These are phyloP conservation scores for Leucocoprinus birnbaumii DNA, from an alignment of 768 basidiomycete species.

Conservation along the genomic window DNA sequence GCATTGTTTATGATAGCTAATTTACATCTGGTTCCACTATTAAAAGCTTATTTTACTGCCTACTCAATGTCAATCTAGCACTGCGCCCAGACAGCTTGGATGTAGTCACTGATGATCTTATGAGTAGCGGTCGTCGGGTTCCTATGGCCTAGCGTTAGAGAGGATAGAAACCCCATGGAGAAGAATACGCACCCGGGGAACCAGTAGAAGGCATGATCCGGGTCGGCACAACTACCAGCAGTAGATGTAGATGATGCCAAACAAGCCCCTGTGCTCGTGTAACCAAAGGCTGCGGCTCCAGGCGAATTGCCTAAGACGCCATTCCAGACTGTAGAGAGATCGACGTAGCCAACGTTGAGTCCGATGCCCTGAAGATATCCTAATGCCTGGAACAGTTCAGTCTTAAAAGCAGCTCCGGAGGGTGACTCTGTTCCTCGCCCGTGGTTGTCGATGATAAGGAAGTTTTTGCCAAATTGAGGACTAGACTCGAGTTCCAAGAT, in stretches of 20 bases:
- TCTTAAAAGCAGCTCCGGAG: conserved; percentile 43
- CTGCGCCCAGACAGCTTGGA: conserved; percentile 10
- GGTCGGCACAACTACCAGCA: conserved; percentile 6
- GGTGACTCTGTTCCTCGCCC: conserved; percentile 39
- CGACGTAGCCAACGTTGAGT: conserved; percentile 42
- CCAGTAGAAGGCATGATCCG: conserved; percentile 10
- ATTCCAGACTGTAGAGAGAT: conserved; percentile 45
- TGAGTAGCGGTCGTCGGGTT: conserved; percentile 5
- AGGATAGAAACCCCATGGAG: too few relatives aligned
- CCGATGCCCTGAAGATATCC: conserved; percentile 24
- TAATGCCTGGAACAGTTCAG: conserved; percentile 38
- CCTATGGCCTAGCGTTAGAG: background rate
- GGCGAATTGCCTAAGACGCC: conserved; percentile 38
- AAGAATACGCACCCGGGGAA: conserved; percentile 5
- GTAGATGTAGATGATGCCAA: conserved; percentile 1
- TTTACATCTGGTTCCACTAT: too few relatives aligned
- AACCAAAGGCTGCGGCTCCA: conserved; percentile 48
- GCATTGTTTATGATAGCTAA: too few relatives aligned
- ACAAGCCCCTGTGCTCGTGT: conserved; percentile 26
- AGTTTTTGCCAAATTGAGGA: conserved; percentile 44
- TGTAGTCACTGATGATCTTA: conserved; percentile 6
- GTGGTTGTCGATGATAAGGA: conserved; percentile 51
- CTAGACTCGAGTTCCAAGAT: conserved; percentile 37
- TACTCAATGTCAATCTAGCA: too few relatives aligned
- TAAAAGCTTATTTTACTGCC: too few relatives aligned